These are phyloP conservation scores for Trichosporon inkin DNA, from an alignment of 1,284 basidiomycete genomes.

Conservation along the genomic window DNA sequence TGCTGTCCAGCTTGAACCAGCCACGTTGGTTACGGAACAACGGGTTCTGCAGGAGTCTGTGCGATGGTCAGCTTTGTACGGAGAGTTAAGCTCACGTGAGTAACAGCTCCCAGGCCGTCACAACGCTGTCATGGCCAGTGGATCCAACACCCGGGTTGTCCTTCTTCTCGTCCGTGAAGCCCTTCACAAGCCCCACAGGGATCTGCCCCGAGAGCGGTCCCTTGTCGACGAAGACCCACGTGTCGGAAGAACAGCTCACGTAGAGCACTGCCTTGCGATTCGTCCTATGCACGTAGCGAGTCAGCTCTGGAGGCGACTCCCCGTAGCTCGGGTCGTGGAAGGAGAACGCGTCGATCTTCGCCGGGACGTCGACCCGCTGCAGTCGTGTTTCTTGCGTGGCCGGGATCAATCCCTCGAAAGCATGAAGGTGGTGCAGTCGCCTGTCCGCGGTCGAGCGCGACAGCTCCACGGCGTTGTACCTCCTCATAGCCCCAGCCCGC, in stretches of 20 bases:
- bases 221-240: slow-evolving; percentile 35
- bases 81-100: slow-evolving; percentile 29
- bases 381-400: slow-evolving; percentile 22
- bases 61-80: background rate
- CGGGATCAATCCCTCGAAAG: slow-evolving; percentile 23
- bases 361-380: slow-evolving; percentile 28
- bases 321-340: slow-evolving; percentile 24
- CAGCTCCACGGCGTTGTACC: slow-evolving; percentile 20
- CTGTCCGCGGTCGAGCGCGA: slow-evolving; percentile 17
- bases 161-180: slow-evolving; percentile 36
- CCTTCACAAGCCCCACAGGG: slow-evolving; percentile 26
- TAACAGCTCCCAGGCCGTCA: slow-evolving; percentile 35
- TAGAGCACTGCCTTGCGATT: slow-evolving; percentile 19
- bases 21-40: slow-evolving; percentile 41
- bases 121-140: slow-evolving; percentile 24
- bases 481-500: background rate
- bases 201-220: slow-evolving; percentile 39
- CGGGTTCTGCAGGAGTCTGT: slow-evolving; percentile 39
- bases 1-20: slow-evolving; percentile 40
- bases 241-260: slow-evolving; percentile 34
- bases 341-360: slow-evolving; percentile 32
- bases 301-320: background rate
- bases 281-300: background rate
- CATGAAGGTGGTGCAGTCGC: slow-evolving; percentile 31
- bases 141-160: slow-evolving; percentile 33